Conservation (phyloP, 2,329 filamentous ascomycete species). For the Monosporascus sp. region DNA sequence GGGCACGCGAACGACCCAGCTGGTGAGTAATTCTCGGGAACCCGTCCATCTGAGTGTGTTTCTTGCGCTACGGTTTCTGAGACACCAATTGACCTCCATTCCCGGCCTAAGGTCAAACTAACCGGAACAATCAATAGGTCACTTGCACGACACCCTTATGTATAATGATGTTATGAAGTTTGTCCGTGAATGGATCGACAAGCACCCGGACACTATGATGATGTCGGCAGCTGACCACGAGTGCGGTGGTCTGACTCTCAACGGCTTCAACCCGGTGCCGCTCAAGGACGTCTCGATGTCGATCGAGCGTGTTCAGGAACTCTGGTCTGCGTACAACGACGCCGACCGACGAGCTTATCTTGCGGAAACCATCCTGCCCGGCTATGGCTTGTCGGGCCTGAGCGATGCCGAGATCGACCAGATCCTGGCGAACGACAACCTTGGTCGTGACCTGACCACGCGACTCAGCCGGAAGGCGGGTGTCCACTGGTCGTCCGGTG, state of each 20-base stretch:
- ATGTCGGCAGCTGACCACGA: constrained; percentile 37
- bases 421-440: constrained; percentile 20
- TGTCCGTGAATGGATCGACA: constrained; percentile 35
- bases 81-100: too few species aligned
- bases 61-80: too few species aligned
- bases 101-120: too few species aligned
- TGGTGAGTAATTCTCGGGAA: neutral
- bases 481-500: constrained; percentile 28
- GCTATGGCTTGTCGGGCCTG: constrained; percentile 26
- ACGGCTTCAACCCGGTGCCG: constrained; percentile 30
- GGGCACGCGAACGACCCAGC: constrained; percentile 50
- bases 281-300: constrained; percentile 26
- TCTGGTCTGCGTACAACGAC: constrained; percentile 24
- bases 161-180: constrained; percentile 34
- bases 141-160: constrained; percentile 40
- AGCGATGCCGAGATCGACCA: constrained; percentile 24
- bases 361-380: constrained; percentile 22
- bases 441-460: constrained; percentile 22
- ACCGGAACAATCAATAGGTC: constrained; percentile 25
- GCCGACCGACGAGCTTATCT: constrained; percentile 26
- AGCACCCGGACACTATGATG: constrained; percentile 32
- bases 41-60: too few species aligned
- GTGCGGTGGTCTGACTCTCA: constrained; percentile 33
- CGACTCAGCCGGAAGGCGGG: constrained; percentile 27
- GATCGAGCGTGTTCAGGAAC: constrained; percentile 22